Base-by-base conservation (phyloP, 2,329 filamentous ascomycete species). In the Dothistroma septosporum region DNA sequence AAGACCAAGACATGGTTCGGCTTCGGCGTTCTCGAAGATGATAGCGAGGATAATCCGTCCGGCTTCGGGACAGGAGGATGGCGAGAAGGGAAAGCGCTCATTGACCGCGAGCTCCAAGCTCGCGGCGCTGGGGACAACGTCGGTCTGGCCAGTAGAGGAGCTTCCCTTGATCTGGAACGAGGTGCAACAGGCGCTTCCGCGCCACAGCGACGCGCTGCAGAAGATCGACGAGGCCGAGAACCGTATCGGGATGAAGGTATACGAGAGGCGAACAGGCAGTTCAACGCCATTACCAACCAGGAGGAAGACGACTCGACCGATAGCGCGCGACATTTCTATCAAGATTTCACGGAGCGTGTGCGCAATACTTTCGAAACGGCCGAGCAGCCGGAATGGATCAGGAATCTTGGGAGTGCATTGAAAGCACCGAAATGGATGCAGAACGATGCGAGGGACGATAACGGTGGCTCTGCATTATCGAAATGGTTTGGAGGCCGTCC, bases 331-430 rank as follows among this genome's bases (percentile, higher is more conserved):
- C 91, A 87, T 66, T 91, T 96, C 74, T 92, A 97, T 71, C 84
- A 90, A 66, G 87, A 88, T 35, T 86, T 97, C 63, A 87, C 90
- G 0, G 90, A 95, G 72, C 83, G 93, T 37, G 87, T 99, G 68
- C 90, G 87, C 76, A 99, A 99, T 71, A 97, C 94, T 0, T 85
- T 97, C 56, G 93, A 97, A 63, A 89, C 86, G 0, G 83, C 91
- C 1, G 88, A 92, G 56, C 83, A 87, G 32, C 93, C 94, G 0
- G 87, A 87, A 65, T 97, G 63, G 54, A 79, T 96, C 64, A 83
- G 86, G 68, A 88, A 90, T 28, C 80, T 91, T 31, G 83, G 85
- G 1, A 81, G 84, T 60, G 83, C 83, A 9, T 84, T 92, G 75
- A 90, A 87, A 75, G 85, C 87, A 71, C 91, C 91, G 5, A 88